Evolutionary conservation across 306 rosid species (phyloP).

Genomic region (Cucurbita pepo): DNA sequence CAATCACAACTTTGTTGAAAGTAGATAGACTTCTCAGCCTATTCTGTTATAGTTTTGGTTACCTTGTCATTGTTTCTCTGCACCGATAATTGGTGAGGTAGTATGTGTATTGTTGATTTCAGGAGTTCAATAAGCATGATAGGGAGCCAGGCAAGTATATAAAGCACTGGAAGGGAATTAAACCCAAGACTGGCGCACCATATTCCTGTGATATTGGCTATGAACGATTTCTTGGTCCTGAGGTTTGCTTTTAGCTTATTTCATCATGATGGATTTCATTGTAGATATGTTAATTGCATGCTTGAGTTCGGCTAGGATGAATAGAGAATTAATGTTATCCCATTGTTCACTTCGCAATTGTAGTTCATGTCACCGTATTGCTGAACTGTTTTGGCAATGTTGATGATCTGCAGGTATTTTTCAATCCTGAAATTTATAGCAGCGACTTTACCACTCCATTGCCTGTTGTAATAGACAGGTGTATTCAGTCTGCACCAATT

Average conservation of each 20-base stretch:
- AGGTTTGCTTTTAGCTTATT: constrained; percentile 33
- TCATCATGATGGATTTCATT: no score
- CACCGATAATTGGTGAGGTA: constrained; percentile 7
- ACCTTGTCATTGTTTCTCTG: background rate
- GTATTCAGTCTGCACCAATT: constrained; percentile 96
- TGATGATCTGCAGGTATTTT: constrained; percentile 50
- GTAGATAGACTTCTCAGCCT: background rate
- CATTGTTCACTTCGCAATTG: background rate
- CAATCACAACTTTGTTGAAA: background rate
- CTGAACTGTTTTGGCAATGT: constrained; percentile 6
- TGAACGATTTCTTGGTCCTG: constrained; percentile 97
- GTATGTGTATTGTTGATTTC: constrained; percentile 10
- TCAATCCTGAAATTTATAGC: constrained; percentile 95
- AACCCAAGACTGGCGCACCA: constrained; percentile 96
- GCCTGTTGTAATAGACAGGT: constrained; percentile 83
- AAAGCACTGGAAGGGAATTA: constrained; percentile 93
- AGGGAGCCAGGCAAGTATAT: constrained; percentile 83
- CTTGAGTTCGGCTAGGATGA: background rate
- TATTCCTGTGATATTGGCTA: constrained; percentile 97
- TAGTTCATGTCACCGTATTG: background rate
- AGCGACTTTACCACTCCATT: constrained; percentile 66
- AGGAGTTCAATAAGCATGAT: constrained; percentile 97
- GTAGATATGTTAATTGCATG: background rate
- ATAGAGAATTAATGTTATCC: background rate
- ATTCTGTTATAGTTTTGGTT: background rate